A percentile compares a stretch with the other conserved stretches of the same genome.
Conservation (phyloP, 306 rosid genomes). For the Datisca glomerata region DNA sequence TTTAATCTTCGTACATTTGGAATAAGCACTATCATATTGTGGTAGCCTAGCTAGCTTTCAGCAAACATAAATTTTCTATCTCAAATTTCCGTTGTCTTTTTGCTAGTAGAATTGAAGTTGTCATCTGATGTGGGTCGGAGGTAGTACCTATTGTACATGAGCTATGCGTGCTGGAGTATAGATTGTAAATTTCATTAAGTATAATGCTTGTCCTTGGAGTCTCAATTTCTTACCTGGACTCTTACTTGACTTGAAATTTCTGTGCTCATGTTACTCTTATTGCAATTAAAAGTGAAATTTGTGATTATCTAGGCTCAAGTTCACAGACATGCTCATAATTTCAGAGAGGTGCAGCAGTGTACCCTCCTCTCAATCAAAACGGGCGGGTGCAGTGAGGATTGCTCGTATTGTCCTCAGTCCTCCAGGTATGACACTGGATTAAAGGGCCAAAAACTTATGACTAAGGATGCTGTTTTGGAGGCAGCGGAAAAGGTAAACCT, state of each 20-base stretch:
- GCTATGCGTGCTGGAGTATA: too few species aligned
- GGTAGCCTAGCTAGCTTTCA: too few species aligned
- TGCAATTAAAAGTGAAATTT: not conserved
- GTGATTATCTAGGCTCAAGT: slow-evolving; percentile 68
- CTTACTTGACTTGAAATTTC: not conserved
- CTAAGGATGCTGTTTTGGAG: slow-evolving; percentile 61
- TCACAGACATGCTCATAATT: slow-evolving; percentile 86
- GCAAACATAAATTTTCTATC: too few species aligned
- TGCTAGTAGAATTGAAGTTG: not conserved
- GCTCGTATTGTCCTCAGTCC: slow-evolving; percentile 94
- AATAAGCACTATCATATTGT: too few species aligned
- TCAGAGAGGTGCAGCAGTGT: slow-evolving; percentile 95
- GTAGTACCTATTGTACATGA: too few species aligned
- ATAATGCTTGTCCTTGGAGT: not conserved
- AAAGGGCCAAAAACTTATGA: slow-evolving; percentile 67
- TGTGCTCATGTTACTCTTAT: not conserved
- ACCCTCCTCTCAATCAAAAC: slow-evolving; percentile 92
- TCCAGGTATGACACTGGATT: slow-evolving; percentile 81
- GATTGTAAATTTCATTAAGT: not conserved
- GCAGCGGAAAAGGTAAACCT: slow-evolving; percentile 60
- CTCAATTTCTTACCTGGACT: not conserved
- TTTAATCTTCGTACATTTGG: too few species aligned
- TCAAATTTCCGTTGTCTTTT: too few species aligned
- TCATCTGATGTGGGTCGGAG: not conserved
- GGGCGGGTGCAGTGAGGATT: slow-evolving; percentile 98